Conservation (phyloP, 495 filamentous ascomycete genomes). For the Trichoderma reesei region DNA sequence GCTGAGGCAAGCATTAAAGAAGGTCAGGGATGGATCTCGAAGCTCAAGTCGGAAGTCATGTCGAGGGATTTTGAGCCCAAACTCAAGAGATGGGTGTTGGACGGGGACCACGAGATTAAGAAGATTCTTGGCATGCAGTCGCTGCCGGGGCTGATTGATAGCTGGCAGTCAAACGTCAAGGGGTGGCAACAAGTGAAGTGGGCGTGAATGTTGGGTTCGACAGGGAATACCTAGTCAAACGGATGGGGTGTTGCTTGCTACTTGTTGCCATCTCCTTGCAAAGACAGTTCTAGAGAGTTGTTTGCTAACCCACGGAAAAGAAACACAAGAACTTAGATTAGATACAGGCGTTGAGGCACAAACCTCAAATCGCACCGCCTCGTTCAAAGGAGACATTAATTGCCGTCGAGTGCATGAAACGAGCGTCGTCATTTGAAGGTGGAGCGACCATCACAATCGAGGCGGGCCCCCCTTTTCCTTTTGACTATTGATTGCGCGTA, state of each 20-base stretch:
- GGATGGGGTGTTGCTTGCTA: no score
- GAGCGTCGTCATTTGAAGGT: background rate
- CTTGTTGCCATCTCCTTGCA: no score
- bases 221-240: background rate
- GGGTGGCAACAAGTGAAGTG: conserved; percentile 24
- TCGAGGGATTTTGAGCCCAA: background rate
- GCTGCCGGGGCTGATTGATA: conserved; percentile 33
- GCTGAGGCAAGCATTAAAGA: conserved; percentile 22
- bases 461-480: background rate
- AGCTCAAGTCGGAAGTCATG: conserved; percentile 12
- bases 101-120: conserved; percentile 19
- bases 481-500: conserved; percentile 1
- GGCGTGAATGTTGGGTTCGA: background rate
- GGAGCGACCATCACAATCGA: conserved; percentile 1
- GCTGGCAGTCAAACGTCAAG: conserved; percentile 33
- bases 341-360: no score
- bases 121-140: conserved; percentile 25
- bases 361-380: no score
- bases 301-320: no score
- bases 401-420: background rate
- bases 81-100: conserved; percentile 10
- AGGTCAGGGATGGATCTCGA: conserved; percentile 19
- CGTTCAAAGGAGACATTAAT: background rate
- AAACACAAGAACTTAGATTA: no score
- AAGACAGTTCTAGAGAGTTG: no score